These are phyloP conservation scores for Gossypium schwendimanii DNA, from an alignment of 441 rosid species.

Conservation along the genomic window DNA sequence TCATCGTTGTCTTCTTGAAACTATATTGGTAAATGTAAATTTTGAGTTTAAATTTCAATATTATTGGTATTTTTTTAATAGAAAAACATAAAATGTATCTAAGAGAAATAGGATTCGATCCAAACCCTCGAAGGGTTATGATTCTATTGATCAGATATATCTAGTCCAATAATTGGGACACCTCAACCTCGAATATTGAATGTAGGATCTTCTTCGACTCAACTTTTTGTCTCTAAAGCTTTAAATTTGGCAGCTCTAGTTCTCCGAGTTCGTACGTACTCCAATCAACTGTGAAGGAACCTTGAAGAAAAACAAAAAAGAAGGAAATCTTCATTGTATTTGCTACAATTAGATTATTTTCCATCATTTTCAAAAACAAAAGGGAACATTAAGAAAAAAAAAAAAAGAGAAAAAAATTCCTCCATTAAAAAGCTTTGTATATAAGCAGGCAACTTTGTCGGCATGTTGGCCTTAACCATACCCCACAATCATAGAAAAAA, in stretches of 20 bases:
- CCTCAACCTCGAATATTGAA: neutral
- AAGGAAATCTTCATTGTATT: neutral
- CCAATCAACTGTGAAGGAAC: constrained; percentile 3
- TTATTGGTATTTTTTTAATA: neutral
- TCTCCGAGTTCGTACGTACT: neutral
- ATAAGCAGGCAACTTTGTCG: constrained; percentile 30
- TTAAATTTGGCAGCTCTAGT: neutral
- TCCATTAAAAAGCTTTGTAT: constrained; percentile 2
- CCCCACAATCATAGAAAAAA: constrained; percentile 25
- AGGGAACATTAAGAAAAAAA: no score
- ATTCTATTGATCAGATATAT: neutral
- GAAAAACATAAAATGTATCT: neutral
- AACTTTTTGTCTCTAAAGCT: neutral
- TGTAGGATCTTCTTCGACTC: neutral
- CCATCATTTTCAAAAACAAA: neutral
- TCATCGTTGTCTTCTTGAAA: no score
- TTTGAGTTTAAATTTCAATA: no score
- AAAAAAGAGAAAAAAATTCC: no score
- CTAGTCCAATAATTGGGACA: neutral
- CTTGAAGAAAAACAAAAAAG: neutral
- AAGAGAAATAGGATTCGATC: neutral
- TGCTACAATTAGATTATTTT: neutral
- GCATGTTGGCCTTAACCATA: constrained; percentile 25
- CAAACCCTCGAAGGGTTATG: neutral
- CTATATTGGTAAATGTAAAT: no score